These are phyloP conservation scores for Miamiensis avidus DNA, from an alignment of 169 alveolate species.

Conservation along the genomic window DNA sequence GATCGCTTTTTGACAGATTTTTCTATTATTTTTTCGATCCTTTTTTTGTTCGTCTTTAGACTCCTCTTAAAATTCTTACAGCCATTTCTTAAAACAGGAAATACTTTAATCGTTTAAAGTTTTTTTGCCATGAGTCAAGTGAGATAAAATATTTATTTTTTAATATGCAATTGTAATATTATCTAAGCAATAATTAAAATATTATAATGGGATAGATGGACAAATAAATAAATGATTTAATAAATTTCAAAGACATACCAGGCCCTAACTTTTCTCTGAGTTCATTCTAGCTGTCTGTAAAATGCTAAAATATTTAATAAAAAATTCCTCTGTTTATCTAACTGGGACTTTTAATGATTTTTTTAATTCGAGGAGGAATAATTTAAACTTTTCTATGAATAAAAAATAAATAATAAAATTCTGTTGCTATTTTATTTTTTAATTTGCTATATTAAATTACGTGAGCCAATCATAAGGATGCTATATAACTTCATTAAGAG, in stretches of 20 bases:
- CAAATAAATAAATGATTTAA: neutral
- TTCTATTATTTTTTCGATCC: neutral
- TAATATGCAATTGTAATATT: neutral
- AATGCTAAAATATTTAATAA: constrained; percentile 15
- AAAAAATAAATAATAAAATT: too few relatives aligned
- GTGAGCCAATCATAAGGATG: neutral
- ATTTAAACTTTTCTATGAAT: neutral
- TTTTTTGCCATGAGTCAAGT: constrained; percentile 40
- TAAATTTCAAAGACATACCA: neutral
- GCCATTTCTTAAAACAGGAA: constrained; percentile 34
- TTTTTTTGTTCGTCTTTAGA: neutral
- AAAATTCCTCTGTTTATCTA: constrained; percentile 6
- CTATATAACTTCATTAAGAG: neutral
- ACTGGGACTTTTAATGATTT: neutral
- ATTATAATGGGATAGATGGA: too few relatives aligned
- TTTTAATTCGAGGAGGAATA: neutral
- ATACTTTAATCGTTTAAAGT: constrained; percentile 42
- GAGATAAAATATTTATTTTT: neutral
- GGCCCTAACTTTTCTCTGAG: constrained; percentile 26
- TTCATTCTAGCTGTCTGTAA: constrained; percentile 13
- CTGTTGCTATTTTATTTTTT: too few relatives aligned
- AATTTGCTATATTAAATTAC: neutral
- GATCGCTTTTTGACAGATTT: neutral
- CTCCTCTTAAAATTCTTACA: constrained; percentile 8
- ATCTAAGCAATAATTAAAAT: neutral